A percentile compares a stretch with the other conserved stretches of the same genome.
Evolutionary conservation across 306 rosid species (phyloP).

Genomic region (Luffa acutangula): DNA sequence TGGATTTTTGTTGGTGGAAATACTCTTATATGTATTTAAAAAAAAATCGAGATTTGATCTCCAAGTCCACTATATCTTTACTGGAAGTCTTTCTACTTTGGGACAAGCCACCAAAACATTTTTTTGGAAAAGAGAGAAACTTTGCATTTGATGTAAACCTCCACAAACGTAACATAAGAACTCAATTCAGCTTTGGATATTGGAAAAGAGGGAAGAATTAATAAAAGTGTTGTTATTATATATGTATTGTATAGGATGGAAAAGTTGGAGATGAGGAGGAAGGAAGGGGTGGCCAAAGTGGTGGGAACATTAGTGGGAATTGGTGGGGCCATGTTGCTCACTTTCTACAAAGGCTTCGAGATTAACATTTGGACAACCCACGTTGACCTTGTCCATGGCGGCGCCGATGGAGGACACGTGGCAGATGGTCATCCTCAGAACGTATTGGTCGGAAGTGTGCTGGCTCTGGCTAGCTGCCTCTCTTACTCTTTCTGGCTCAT

Average conservation of each 20-base stretch:
- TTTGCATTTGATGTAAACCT: not conserved
- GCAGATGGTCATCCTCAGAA: not conserved
- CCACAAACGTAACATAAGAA: not conserved
- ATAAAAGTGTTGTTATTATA: too few relatives aligned
- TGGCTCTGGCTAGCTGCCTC: constrained; percentile 18
- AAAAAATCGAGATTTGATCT: not conserved
- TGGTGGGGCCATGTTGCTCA: constrained; percentile 65
- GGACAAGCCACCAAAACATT: not conserved
- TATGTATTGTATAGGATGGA: constrained; percentile 27
- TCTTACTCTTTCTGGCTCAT: constrained; percentile 29
- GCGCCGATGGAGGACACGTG: not conserved
- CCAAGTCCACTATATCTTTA: not conserved
- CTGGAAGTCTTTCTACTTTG: not conserved
- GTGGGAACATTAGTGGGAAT: constrained; percentile 50
- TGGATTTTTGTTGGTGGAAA: too few relatives aligned
- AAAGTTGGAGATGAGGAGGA: constrained; percentile 22
- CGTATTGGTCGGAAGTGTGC: constrained; percentile 14
- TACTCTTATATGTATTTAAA: too few relatives aligned
- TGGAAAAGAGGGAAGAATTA: not conserved
- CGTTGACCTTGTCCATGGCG: constrained; percentile 31
- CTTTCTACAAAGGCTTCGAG: constrained; percentile 40
- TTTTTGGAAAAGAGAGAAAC: not conserved
- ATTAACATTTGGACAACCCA: constrained; percentile 45
- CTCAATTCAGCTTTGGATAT: not conserved
- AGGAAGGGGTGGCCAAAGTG: constrained; percentile 48